Evolutionary conservation across 768 basidiomycete species (phyloP).

Genomic region (Termitomyces sp.): DNA sequence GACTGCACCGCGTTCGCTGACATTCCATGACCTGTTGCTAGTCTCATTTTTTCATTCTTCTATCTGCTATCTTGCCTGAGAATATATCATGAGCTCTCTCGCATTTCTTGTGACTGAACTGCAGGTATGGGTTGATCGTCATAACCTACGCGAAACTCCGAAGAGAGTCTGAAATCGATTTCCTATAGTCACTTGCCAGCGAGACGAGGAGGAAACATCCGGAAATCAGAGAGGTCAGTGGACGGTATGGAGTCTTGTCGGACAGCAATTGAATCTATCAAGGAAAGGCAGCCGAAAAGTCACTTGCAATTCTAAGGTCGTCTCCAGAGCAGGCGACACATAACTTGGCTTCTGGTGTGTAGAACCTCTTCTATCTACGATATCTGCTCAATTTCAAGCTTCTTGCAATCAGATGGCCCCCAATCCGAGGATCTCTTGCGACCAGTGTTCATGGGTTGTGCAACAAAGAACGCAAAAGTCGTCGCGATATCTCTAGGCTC

Average conservation of each 20-base stretch:
- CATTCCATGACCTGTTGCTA: not conserved
- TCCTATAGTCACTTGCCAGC: constrained; percentile 67
- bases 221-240: constrained; percentile 84
- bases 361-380: not conserved
- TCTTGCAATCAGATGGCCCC: constrained; percentile 49
- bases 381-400: not conserved
- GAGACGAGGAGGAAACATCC: constrained; percentile 88
- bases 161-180: not conserved
- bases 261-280: constrained; percentile 15
- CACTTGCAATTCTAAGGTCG: constrained; percentile 71
- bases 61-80: not conserved
- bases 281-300: constrained; percentile 78
- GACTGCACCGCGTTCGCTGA: not conserved
- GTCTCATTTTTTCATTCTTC: not conserved
- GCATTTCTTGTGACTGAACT: constrained; percentile 11
- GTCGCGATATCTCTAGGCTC: constrained; percentile 89
- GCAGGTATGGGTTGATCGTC: constrained; percentile 5
- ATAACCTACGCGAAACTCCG: not conserved
- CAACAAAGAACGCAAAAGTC: constrained; percentile 90
- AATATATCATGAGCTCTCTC: constrained; percentile 17
- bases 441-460: constrained; percentile 92
- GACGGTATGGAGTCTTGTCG: constrained; percentile 1
- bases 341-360: constrained; percentile 67
- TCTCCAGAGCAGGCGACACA: constrained; percentile 76
- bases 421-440: constrained; percentile 77